Conservation (phyloP, 75 land plant species). For the Chamaecyparis obtusa region DNA sequence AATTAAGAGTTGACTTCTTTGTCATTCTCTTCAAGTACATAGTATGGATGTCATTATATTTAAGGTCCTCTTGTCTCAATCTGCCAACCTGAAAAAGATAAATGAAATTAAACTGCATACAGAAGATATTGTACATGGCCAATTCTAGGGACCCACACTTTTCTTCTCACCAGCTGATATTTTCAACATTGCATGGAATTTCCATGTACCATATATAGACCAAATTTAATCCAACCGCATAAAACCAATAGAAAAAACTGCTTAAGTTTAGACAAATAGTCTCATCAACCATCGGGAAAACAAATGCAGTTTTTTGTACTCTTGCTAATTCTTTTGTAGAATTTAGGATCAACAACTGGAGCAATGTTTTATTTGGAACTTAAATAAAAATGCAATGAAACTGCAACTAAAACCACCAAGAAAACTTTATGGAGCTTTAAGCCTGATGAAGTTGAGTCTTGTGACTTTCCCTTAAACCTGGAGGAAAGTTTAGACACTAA, state of each 20-base stretch:
- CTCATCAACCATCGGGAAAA: background rate
- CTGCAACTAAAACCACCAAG: background rate
- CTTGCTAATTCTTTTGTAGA: background rate
- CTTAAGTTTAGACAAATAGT: background rate
- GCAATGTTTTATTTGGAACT: background rate
- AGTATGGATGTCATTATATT: background rate
- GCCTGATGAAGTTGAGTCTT: background rate
- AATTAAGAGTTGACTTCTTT: background rate
- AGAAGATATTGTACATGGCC: background rate
- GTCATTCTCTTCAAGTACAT: background rate
- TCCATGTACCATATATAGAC: background rate
- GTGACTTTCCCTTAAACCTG: background rate
- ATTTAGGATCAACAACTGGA: background rate
- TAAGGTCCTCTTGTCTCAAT: background rate
- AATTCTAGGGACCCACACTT: background rate
- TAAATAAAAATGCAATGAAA: slow-evolving; percentile 7
- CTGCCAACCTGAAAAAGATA: background rate
- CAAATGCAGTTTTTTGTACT: background rate
- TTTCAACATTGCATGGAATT: background rate
- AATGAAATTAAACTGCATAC: background rate
- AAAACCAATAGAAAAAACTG: background rate
- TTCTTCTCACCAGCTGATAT: background rate
- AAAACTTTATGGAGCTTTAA: background rate
- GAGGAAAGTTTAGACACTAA: background rate
- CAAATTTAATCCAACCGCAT: background rate